These are phyloP conservation scores for Diaporthe vexans DNA, from an alignment of 2,329 filamentous ascomycete species.

Conservation along the genomic window DNA sequence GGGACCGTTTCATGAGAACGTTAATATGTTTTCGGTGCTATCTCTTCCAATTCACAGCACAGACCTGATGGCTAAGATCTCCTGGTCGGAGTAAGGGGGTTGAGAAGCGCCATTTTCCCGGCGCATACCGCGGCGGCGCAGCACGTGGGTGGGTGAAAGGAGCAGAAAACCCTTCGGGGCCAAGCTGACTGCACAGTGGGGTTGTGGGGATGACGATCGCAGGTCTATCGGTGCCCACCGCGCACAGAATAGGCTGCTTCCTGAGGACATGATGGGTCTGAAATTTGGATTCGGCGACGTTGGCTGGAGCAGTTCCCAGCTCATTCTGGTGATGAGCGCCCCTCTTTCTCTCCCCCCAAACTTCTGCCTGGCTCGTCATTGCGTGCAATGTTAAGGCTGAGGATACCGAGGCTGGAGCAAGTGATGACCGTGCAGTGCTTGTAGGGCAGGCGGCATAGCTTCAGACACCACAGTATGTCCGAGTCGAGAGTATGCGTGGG, in stretches of 20 bases:
- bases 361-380: neutral
- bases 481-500: neutral
- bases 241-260: neutral
- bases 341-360: neutral
- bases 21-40: neutral
- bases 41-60: neutral
- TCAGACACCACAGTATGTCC: constrained; percentile 11
- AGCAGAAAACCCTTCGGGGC: constrained; percentile 5
- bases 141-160: neutral
- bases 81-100: neutral
- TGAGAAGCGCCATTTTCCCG: neutral
- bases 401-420: neutral
- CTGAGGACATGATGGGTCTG: neutral
- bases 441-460: neutral
- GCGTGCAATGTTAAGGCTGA: neutral
- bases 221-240: neutral
- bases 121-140: constrained; percentile 26
- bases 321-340: neutral
- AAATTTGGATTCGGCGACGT: neutral
- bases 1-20: neutral
- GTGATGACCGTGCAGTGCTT: neutral
- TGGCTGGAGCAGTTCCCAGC: neutral
- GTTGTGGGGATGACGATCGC: constrained; percentile 20
- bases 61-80: neutral
- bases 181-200: constrained; percentile 16